Base-by-base conservation (phyloP, 208 protist genomes). In the Sergeia podlipaevii region DNA sequence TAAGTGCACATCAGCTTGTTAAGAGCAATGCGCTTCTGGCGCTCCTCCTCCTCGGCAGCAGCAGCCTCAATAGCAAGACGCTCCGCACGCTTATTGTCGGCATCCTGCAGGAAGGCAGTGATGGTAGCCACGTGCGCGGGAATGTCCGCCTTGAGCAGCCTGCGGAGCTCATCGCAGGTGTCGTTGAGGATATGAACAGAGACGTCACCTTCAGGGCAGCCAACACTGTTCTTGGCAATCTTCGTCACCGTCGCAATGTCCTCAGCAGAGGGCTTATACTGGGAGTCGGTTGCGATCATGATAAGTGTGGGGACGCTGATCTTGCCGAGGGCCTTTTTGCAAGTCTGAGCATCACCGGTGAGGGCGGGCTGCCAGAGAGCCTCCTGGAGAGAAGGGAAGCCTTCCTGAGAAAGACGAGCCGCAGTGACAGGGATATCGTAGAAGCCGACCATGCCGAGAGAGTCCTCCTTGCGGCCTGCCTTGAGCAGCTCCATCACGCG, bases 351-450 rank as follows among this genome's bases (percentile, higher is more conserved):
- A 8, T 82, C 64, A 13, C 61, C 17, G 6, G 54, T 51, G 42
- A 83, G 41, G 20, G 48, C 75, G 4, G 83, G 83, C 51, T 65
- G 59, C 83, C 83, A 91, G 26, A 91, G 57, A 2, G 79, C 83
- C 62, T 91, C 83, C 63, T 91, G 83, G n/a, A 91, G 49, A 11
- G 77, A 80, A 7, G 77, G 58, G 45, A 62, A 80, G 13, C 66
- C 71, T 24, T 63, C 67, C 32, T 57, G 42, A 26, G 30, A 39
- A 27, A 86, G 70, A 8, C 83, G 78, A 15, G 76, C 73, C 2
- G 83, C 69, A 8, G 83, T 91, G 18, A 91, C 52, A 8, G 76
- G 60, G 24, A 91, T 83, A 62, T 91, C 83, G 51, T 91, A 91
- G 60, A 71, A 38, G 2, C 65, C 42, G 10, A 8, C 37, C 70